Base-by-base conservation (phyloP, 345 rosid species). In the Sonneratia alba region DNA sequence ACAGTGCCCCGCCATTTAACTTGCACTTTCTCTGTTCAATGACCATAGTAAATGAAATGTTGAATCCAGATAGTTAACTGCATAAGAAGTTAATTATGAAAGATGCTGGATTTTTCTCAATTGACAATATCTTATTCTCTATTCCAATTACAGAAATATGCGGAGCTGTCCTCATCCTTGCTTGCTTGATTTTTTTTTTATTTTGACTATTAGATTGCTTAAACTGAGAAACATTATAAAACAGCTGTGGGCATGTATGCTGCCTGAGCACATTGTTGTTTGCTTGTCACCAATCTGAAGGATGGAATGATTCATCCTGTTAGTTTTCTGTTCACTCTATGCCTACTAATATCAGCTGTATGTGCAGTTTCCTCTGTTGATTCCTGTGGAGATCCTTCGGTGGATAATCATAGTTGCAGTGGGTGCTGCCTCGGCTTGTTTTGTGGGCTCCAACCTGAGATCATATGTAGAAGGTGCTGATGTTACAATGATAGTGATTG, bases 351-450 rank as follows among this genome's bases (percentile, higher is more conserved):
- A 18, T 59, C 57, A 66, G 9, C 34, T 70, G 66, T 19, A 73
- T 74, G 83, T 73, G 71, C 94, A 95, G 99, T 78, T 90, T 75
- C 81, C 88, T 75, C 69, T 95, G 87, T 85, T 90, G 63, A 85
- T 95, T 57, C 99, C 99, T 3, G 74, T 89, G 18, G 97, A 90
- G 90, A 9, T 81, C 71, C 81, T 95, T 38, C 84, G 97, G 70
- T 95, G 99, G 99, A 78, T 92, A 75, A 84, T 88, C 65, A 85
- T 90, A 79, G 89, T 95, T 69, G 64, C 81, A 21, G 87, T 85
- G 75, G 99, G 99, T 36, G 69, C 73, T 0, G 88, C 84, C 48
- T 90, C 97, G 0, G 85, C 97, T 7, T 84, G 80, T 79, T 95
- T 95, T 76, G 94, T 92, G 67, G 85, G 90, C 59, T 62, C 78